Conservation (phyloP, 345 rosid genomes). For the Boechera retrofracta region DNA sequence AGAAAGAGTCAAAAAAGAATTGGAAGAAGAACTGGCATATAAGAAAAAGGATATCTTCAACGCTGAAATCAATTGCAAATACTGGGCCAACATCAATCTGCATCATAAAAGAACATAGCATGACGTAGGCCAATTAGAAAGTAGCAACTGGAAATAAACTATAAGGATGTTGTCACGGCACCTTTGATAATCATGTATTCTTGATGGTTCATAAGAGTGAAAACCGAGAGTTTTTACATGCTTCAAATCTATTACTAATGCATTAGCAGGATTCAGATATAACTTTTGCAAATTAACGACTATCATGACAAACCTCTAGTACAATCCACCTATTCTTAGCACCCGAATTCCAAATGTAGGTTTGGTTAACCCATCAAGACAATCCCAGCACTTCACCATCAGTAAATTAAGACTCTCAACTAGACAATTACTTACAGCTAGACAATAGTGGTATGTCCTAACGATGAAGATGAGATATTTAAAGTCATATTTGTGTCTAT, state of each 20-base stretch:
- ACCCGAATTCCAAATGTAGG: slow-evolving; percentile 10
- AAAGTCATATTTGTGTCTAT: background rate
- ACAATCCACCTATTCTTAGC: background rate
- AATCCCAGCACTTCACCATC: slow-evolving; percentile 20
- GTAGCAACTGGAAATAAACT: background rate
- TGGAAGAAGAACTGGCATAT: background rate
- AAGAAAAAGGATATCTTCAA: slow-evolving; percentile 83
- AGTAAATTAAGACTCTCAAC: background rate
- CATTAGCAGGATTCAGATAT: slow-evolving; percentile 17
- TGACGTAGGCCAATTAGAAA: background rate
- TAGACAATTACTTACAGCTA: slow-evolving; percentile 10
- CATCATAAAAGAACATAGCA: slow-evolving; percentile 40
- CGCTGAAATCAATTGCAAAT: slow-evolving; percentile 82
- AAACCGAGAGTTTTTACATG: slow-evolving; percentile 21
- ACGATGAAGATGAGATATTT: background rate
- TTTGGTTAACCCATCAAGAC: slow-evolving; percentile 7
- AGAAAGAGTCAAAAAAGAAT: slow-evolving; percentile 16
- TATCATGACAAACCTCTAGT: slow-evolving; percentile 13
- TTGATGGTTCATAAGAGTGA: slow-evolving; percentile 19
- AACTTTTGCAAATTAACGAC: background rate
- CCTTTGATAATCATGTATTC: background rate
- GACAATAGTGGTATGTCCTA: slow-evolving; percentile 11
- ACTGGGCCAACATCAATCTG: slow-evolving; percentile 81
- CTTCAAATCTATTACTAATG: background rate
- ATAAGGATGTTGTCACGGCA: slow-evolving; percentile 11